Evolutionary conservation across 2,329 filamentous ascomycete genomes (phyloP).

Genomic region (Hirsutella minnesotensis): DNA sequence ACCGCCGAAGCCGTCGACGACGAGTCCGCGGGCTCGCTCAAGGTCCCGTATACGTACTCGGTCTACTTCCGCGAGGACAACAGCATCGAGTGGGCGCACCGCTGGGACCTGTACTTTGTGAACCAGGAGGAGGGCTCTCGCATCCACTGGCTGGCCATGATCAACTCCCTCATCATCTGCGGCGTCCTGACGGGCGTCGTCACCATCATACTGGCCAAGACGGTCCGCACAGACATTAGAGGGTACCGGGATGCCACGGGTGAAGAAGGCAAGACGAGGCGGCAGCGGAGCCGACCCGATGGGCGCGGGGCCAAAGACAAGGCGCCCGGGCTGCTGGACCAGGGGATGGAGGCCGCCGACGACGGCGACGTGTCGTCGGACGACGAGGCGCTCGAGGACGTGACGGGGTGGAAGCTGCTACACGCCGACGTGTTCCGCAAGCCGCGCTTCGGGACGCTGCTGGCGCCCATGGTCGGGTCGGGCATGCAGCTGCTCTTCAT

Average conservation of each 20-base stretch:
- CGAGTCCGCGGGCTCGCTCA: conserved; percentile 54
- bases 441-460: conserved; percentile 55
- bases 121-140: conserved; percentile 72
- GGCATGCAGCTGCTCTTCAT: conserved; percentile 82
- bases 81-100: conserved; percentile 66
- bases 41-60: conserved; percentile 77
- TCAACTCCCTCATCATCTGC: conserved; percentile 79
- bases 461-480: conserved; percentile 73
- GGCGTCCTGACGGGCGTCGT: conserved; percentile 68
- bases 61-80: conserved; percentile 82
- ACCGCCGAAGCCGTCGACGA: conserved; percentile 37
- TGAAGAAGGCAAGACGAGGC: conserved; percentile 55
- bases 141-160: conserved; percentile 79
- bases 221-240: conserved; percentile 68
- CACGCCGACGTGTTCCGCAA: conserved; percentile 81
- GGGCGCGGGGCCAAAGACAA: conserved; percentile 30
- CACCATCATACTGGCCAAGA: conserved; percentile 69
- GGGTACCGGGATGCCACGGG: conserved; percentile 52
- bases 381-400: conserved; percentile 57
- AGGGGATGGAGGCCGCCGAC: conserved; percentile 18
- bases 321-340: conserved; percentile 47
- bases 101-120: conserved; percentile 85
- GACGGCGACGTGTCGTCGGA: conserved; percentile 30
- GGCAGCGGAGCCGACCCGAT: conserved; percentile 31
- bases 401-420: conserved; percentile 78